Evolutionary conservation across 179 eudicot species (phyloP), one percentile per base, ranked within the genome.

Genomic region (Vitellaria paradoxa): DNA sequence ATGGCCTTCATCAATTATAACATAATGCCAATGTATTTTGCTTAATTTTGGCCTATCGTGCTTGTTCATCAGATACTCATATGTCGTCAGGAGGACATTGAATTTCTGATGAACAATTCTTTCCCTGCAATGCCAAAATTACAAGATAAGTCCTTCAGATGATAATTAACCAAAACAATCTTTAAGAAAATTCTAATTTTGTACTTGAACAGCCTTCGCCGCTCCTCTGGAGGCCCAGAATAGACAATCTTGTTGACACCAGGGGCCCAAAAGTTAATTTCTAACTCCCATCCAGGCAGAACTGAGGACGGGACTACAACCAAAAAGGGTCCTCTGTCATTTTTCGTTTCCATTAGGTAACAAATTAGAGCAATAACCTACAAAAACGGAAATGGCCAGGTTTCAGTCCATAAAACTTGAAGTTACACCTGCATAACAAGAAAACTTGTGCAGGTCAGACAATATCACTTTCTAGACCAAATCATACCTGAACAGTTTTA

Each of bases 251-350:
- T 93, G 89, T 87, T 88, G 65, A 96, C 87, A 73, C 87, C 86
- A 30, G 99, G 99, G 49, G 99, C 99, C 99, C 99, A 96, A 70
- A 91, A 90, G 82, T 78, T 85, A n/a, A n/a, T n/a, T n/a, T n/a
- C n/a, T 88, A 71, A 96, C 79, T 83, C 96, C 99, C 99, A 96
- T 53, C 98, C 98, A 75, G 99, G 96, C 66, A 96, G 91, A 79
- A 96, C 99, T 50, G 99, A 96, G 45, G 99, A 96, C 49, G 99
- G 99, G 67, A 96, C 99, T 47, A 96, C 99, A 59, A 96, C 98
- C 72, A 96, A 86, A 79, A 96, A 96, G 71, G 99, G 99, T 80
- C 99, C 99, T 89, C 98, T 84, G 73, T 96, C 98, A 84, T 93
- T 93, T 85, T 96, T 96, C 37, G 88, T 81, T 86, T 96, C 99